phyloP scores from a whole-genome alignment of 176 grass and related monocot genomes.

The Musa itinerans region DNA sequence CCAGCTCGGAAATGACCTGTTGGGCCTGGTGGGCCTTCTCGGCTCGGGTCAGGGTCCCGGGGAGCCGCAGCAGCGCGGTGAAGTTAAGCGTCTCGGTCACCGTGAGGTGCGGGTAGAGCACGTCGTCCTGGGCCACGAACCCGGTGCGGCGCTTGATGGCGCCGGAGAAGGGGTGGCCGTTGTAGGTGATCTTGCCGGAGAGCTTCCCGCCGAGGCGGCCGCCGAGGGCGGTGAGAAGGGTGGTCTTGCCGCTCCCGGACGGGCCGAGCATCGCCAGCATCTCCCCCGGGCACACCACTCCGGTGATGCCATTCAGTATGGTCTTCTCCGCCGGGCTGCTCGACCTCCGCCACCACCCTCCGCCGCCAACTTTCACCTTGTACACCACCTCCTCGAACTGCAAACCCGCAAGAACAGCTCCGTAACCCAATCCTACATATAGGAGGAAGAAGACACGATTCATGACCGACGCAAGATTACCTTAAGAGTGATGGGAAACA shows the following conservation, averaged over 20 bases:
- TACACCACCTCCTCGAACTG: conserved; percentile 91
- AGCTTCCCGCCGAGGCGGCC: conserved; percentile 35
- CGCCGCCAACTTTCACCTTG: conserved; percentile 54
- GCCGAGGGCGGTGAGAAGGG: conserved; percentile 78
- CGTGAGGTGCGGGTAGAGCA: conserved; percentile 87
- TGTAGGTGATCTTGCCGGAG: conserved; percentile 95
- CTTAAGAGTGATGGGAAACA: conserved; percentile 73
- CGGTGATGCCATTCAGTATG: conserved; percentile 81
- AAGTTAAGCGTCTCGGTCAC: conserved; percentile 85
- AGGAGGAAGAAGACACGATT: conserved; percentile 1
- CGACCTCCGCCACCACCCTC: not conserved
- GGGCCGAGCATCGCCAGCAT: conserved; percentile 96
- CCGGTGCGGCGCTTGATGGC: conserved; percentile 64
- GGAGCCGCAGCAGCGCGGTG: conserved; percentile 80
- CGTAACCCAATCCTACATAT: not conserved
- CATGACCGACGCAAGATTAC: conserved; percentile 13
- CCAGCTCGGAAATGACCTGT: conserved; percentile 54
- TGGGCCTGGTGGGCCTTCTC: conserved; percentile 70
- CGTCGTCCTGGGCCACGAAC: conserved; percentile 92
- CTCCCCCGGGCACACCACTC: conserved; percentile 77
- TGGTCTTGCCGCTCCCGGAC: conserved; percentile 95
- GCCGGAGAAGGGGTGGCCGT: conserved; percentile 59
- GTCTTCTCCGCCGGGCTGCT: conserved; percentile 45
- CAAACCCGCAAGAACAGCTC: not conserved
- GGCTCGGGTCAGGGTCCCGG: conserved; percentile 26